Percentiles rank a stretch among this genome's conserved stretches.
phyloP scores from a whole-genome alignment of 768 basidiomycete species.

The Coprinellus micaceus region DNA sequence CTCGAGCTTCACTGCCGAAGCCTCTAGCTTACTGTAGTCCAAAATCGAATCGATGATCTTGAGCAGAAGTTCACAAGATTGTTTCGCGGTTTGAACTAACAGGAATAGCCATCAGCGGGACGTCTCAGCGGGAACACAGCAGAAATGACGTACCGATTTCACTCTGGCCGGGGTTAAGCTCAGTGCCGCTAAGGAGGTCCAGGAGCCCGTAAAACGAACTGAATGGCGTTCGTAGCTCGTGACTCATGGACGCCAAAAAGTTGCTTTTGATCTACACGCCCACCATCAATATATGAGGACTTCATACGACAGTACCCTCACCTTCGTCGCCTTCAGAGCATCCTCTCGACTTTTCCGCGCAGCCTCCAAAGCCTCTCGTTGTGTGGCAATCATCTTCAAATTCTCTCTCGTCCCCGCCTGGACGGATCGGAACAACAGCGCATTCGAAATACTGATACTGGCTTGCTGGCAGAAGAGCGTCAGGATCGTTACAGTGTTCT shows the following conservation, averaged over 20 bases:
- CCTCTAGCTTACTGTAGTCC: conserved; percentile 78
- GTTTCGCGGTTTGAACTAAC: conserved; percentile 71
- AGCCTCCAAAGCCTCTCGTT: conserved; percentile 64
- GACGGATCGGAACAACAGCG: conserved; percentile 69
- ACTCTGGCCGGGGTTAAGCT: conserved; percentile 63
- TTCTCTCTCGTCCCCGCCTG: conserved; percentile 73
- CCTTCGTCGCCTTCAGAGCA: conserved; percentile 72
- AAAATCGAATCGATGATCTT: conserved; percentile 81
- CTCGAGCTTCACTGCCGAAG: conserved; percentile 71
- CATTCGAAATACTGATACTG: conserved; percentile 71
- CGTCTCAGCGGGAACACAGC: background rate
- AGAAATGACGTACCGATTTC: conserved; percentile 51
- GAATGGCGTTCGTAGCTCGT: conserved; percentile 74
- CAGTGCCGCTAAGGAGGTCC: conserved; percentile 69
- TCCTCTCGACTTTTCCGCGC: conserved; percentile 69
- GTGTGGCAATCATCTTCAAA: conserved; percentile 72
- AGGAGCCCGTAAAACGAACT: conserved; percentile 77
- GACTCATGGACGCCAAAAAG: conserved; percentile 74
- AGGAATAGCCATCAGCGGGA: conserved; percentile 5
- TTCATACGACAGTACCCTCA: background rate
- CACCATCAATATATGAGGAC: background rate
- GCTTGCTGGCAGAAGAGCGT: conserved; percentile 71
- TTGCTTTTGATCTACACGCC: conserved; percentile 65
- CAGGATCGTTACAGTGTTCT: conserved; percentile 56
- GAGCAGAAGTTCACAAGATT: conserved; percentile 70